Conservation (phyloP, 192 early-diverging fungal species). For the Coemansia sp. region DNA sequence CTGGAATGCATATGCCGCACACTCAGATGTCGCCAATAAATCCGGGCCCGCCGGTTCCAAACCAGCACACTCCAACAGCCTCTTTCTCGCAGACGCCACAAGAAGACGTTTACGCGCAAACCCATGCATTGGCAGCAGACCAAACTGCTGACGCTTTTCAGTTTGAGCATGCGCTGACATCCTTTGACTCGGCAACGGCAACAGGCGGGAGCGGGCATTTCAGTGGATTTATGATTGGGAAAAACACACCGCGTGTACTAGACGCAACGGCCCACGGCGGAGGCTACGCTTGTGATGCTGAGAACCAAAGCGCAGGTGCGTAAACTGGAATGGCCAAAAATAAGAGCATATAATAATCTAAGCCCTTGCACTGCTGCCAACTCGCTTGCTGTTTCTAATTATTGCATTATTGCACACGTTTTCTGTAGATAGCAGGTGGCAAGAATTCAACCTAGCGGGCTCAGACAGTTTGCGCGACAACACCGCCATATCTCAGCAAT, state of each 20-base stretch:
- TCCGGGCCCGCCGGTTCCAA: neutral
- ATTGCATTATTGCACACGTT: neutral
- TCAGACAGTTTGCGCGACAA: neutral
- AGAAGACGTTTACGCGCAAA: constrained; percentile 2
- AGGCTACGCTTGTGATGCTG: constrained; percentile 6
- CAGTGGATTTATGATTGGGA: neutral
- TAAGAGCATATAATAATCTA: neutral
- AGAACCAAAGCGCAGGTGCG: constrained; percentile 23
- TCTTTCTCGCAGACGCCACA: constrained; percentile 3
- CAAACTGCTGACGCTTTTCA: constrained; percentile 14
- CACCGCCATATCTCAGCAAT: neutral
- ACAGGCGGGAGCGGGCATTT: neutral
- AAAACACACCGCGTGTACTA: constrained; percentile 2
- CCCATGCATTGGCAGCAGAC: neutral
- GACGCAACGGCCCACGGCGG: constrained; percentile 3
- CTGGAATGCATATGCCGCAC: constrained; percentile 9
- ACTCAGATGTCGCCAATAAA: constrained; percentile 15
- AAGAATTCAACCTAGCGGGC: constrained; percentile 5
- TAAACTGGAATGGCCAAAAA: neutral
- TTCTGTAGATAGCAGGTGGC: constrained; percentile 42
- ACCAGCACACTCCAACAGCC: neutral
- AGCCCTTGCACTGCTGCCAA: too few species aligned
- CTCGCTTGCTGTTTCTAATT: neutral
- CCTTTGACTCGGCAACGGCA: constrained; percentile 5
- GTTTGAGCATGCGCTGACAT: constrained; percentile 15